Conservation (phyloP, 305 asterid genomes). For the Coffea humblotiana region DNA sequence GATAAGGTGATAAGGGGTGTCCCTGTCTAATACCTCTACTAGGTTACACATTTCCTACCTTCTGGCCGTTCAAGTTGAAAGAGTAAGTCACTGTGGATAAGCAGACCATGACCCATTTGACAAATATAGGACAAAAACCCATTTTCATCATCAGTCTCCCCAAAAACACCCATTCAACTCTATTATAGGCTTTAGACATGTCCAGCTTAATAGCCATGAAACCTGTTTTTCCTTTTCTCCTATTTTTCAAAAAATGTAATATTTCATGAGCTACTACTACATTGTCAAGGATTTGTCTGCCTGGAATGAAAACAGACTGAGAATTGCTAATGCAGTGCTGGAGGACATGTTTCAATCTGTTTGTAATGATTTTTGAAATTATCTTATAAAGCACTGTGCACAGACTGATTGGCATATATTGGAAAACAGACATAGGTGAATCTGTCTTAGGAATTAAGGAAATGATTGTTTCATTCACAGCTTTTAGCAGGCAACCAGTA, state of each 20-base stretch:
- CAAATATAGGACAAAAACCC: not conserved
- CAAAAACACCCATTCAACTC: not conserved
- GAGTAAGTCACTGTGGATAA: not conserved
- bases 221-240: too few relatives aligned
- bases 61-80: not conserved
- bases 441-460: too few relatives aligned
- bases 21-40: too few relatives aligned
- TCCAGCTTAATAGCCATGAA: not conserved
- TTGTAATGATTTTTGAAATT: too few relatives aligned
- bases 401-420: not conserved
- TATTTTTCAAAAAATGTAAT: not conserved
- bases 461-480: too few relatives aligned
- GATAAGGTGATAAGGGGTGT: too few relatives aligned
- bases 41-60: not conserved
- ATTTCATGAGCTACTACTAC: not conserved
- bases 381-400: not conserved
- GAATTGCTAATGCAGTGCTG: not conserved
- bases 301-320: not conserved
- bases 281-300: not conserved
- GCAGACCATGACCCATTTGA: not conserved
- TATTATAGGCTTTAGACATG: not conserved
- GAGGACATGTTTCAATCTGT: not conserved
- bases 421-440: too few relatives aligned
- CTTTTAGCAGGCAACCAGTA: too few relatives aligned
- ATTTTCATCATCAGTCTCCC: too few relatives aligned